Percentiles rank a stretch among this genome's conserved stretches.
Evolutionary conservation across 2,329 filamentous ascomycete genomes (phyloP).

Genomic region (Hymenoscyphus fraxineus): DNA sequence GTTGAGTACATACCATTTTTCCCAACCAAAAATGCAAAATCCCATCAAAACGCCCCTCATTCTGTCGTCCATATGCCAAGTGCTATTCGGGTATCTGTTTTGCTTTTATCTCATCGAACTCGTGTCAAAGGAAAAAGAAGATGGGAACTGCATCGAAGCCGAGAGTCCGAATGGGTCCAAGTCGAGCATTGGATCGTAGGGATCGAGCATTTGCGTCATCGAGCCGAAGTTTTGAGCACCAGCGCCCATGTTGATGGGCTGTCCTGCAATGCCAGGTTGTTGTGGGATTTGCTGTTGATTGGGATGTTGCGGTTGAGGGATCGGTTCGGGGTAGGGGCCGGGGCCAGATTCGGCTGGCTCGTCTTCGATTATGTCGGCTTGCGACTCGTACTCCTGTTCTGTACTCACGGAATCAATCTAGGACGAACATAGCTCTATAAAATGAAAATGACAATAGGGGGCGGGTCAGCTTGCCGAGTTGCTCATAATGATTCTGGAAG

Average conservation of each 20-base stretch:
- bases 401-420: conserved; percentile 61
- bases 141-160: conserved; percentile 92
- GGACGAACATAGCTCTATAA: conserved; percentile 61
- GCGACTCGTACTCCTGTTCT: conserved; percentile 97
- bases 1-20: conserved; percentile 11
- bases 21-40: conserved; percentile 10
- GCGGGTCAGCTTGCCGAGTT: conserved; percentile 78
- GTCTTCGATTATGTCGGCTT: conserved; percentile 84
- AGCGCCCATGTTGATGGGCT: conserved; percentile 38
- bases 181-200: conserved; percentile 83
- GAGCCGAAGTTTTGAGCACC: conserved; percentile 40
- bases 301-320: conserved; percentile 39
- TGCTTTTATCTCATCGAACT: conserved; percentile 34
- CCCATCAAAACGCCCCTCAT: background rate
- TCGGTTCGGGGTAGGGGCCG: conserved; percentile 59
- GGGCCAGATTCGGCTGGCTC: conserved; percentile 67
- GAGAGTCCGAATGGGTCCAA: conserved; percentile 91
- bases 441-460: conserved; percentile 43
- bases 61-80: background rate
- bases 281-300: conserved; percentile 32
- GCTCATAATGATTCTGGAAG: conserved; percentile 91
- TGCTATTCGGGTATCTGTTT: conserved; percentile 29
- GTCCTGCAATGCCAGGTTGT: conserved; percentile 37
- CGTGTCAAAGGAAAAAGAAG: conserved; percentile 69
- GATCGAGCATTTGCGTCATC: conserved; percentile 51